Base-by-base conservation (phyloP, 257 asterid species). In the Paulownia fortunei region DNA sequence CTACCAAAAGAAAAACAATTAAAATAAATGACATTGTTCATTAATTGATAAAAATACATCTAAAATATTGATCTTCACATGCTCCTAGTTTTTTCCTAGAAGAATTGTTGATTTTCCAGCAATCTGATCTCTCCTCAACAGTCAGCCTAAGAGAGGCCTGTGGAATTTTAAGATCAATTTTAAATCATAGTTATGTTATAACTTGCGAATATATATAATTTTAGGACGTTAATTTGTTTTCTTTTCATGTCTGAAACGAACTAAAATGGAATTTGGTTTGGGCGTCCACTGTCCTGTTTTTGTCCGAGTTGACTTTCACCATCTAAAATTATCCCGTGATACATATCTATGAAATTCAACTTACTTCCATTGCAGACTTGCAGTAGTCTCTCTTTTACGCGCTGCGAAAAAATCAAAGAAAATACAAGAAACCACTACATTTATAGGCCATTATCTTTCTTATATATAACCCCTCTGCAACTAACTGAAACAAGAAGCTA, bases 301-400 rank as follows among this genome's bases (percentile, higher is more conserved):
- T 11, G 1, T 23, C 13, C 26, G 24, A 56, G 74, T 52, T 76
- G 75, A 76, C 67, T 37, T 54, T 23, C n/a, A n/a, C n/a, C n/a
- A n/a, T n/a, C n/a, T 2, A 27, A 8, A 26, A 70, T 24, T 23
- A 12, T 7, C 52, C 36, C 36, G 2, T 2, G 36, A 30, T 30
- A 30, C 36, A 30, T 34, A 11, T 18, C 2, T 24, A 19, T 51
- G 41, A n/a, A 30, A 32, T 18, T 54, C 76, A 54, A 49, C 41
- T 10, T 15, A 15, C 21, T 24, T 23, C 36, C 62, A 3, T 8
- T 18, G 54, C 16, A 37, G 16, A 21, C 18, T 59, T 15, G n/a
- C 66, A 24, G 4, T 30, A 60, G 74, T 52, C 68, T 76, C 23
- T 76, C 62, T 30, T 76, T 24, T 52, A 76, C 80, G 68, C 74